These are phyloP conservation scores for Hymenoscyphus salicellus DNA, from an alignment of 2,329 filamentous ascomycete genomes.

Conservation along the genomic window DNA sequence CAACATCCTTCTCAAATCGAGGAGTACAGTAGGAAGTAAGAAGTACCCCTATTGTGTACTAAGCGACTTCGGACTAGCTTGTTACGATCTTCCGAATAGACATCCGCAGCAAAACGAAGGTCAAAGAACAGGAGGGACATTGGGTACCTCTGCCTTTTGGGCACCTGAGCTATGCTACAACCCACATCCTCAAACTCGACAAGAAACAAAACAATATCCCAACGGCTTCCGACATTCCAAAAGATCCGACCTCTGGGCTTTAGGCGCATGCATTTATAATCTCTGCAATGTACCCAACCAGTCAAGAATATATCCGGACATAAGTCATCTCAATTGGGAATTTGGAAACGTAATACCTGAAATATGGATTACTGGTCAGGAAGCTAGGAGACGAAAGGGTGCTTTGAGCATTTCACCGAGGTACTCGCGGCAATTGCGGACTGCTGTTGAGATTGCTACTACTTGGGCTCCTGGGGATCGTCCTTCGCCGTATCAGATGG, in stretches of 20 bases:
- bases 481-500: conserved; percentile 11
- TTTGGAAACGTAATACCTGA: neutral
- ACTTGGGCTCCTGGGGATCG: conserved; percentile 9
- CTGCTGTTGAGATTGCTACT: conserved; percentile 14
- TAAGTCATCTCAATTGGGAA: neutral
- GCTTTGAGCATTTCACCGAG: conserved; percentile 7
- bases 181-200: conserved; percentile 18
- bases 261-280: conserved; percentile 26
- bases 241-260: conserved; percentile 29
- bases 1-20: conserved; percentile 31
- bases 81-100: conserved; percentile 13
- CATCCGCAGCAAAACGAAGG: conserved; percentile 11
- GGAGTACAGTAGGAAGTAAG: conserved; percentile 19
- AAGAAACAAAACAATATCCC: conserved; percentile 15
- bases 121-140: conserved; percentile 4
- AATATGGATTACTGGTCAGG: neutral
- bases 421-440: conserved; percentile 15
- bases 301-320: neutral
- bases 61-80: conserved; percentile 33
- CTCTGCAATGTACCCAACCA: conserved; percentile 12
- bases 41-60: conserved; percentile 32
- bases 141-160: conserved; percentile 20
- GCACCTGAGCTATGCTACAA: conserved; percentile 28
- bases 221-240: conserved; percentile 14
- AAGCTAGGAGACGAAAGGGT: neutral